phyloP scores from a whole-genome alignment of 768 basidiomycete species.

The Flagelloscypha sp. region DNA sequence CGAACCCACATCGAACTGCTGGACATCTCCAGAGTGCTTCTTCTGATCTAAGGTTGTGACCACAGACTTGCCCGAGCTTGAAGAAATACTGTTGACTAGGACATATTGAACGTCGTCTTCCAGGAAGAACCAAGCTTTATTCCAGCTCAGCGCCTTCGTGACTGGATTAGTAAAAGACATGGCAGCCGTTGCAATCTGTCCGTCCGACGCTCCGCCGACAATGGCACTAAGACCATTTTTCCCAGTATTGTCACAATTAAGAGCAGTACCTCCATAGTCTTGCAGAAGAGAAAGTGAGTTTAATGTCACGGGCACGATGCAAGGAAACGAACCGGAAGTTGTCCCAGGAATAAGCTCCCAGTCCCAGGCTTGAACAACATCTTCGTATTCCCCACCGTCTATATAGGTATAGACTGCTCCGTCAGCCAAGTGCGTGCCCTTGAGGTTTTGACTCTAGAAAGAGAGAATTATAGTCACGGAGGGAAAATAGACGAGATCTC shows the following conservation, averaged over 20 bases:
- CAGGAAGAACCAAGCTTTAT: constrained; percentile 72
- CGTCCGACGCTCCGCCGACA: constrained; percentile 61
- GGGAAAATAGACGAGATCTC: constrained; percentile 9
- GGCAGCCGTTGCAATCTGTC: constrained; percentile 43
- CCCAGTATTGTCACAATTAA: constrained; percentile 37
- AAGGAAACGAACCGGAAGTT: too few species aligned
- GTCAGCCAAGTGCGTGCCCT: constrained; percentile 55
- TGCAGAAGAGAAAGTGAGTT: too few species aligned
- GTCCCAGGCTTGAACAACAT: constrained; percentile 65
- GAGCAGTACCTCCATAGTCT: constrained; percentile 49
- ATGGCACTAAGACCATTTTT: constrained; percentile 43
- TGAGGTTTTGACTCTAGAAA: constrained; percentile 20
- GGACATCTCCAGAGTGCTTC: constrained; percentile 33
- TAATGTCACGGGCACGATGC: too few species aligned
- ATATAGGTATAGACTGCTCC: constrained; percentile 59
- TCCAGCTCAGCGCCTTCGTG: constrained; percentile 46
- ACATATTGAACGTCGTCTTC: constrained; percentile 55
- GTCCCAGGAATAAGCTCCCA: constrained; percentile 73
- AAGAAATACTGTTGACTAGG: constrained; percentile 45
- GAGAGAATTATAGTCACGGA: neutral
- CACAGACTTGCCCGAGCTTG: constrained; percentile 37
- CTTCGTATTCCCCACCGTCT: constrained; percentile 62
- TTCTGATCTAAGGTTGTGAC: constrained; percentile 64
- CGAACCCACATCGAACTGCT: constrained; percentile 27
- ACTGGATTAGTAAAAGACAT: constrained; percentile 64